These are phyloP conservation scores for Lichtheimia hyalospora DNA, from an alignment of 371 early-diverging fungal species.

Conservation along the genomic window DNA sequence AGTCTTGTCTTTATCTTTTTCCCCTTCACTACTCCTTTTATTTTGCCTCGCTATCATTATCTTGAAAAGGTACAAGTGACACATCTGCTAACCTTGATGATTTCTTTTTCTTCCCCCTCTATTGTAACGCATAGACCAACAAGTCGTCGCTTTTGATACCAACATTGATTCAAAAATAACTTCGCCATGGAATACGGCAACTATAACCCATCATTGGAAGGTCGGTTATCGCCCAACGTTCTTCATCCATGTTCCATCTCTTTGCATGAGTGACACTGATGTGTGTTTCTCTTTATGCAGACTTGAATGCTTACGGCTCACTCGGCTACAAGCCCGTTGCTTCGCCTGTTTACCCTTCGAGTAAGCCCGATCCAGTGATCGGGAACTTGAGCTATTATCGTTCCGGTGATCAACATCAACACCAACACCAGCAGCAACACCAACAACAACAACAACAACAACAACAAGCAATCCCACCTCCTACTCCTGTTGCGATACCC, in stretches of 20 bases:
- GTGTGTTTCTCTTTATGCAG: conserved; percentile 13
- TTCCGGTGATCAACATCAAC: conserved; percentile 12
- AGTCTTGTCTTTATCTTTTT: not conserved
- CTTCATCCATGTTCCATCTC: not conserved
- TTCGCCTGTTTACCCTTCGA: conserved; percentile 1
- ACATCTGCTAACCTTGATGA: too few species aligned
- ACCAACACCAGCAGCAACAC: too few species aligned
- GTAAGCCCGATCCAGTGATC: not conserved
- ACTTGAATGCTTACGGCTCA: conserved; percentile 9
- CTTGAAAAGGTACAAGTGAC: not conserved
- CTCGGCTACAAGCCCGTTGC: conserved; percentile 7
- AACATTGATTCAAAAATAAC: not conserved
- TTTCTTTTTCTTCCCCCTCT: not conserved
- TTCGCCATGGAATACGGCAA: not conserved
- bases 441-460: conserved; percentile 18
- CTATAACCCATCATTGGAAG: conserved; percentile 3
- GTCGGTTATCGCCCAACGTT: not conserved
- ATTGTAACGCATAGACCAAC: not conserved
- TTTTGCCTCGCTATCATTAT: not conserved
- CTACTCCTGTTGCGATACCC: not conserved
- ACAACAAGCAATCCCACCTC: not conserved
- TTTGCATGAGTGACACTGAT: not conserved
- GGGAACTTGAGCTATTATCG: conserved; percentile 7
- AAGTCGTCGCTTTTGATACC: not conserved
- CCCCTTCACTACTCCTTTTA: not conserved